Evolutionary conservation across 2,329 filamentous ascomycete species (phyloP), one percentile per base, ranked within the genome.

Genomic region (Neofusicoccum ribis): DNA sequence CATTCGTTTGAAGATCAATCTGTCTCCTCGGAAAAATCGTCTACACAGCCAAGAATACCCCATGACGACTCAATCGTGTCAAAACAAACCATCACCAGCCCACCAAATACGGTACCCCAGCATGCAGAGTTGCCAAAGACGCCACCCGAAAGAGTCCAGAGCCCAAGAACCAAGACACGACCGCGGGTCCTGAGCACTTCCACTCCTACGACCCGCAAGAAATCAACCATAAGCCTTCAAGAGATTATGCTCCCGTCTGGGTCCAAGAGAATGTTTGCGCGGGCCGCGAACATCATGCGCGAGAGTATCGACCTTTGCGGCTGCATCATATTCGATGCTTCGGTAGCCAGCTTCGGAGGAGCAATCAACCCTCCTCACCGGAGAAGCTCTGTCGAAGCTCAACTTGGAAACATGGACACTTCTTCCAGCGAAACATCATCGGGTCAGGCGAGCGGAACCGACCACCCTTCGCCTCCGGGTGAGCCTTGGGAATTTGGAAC

Each of bases 211-310:
- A 31, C 41, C 15, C 17, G 41, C 50, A 54, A 37, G 15, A 56
- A 17, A 27, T 37, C 37, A 5, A 54, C 41, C 5, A 17, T 31
- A 3, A 59, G 54, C 14, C 58, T 66, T 5, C 66, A 66, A 34
- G 62, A 68, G 3, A 52, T n/a, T 15, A 65, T 68, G 15, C 43
- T 69, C 3, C 61, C 67, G 11, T n/a, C 56, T 4, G 56, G 62
- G 2, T 44, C 64, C 2, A 68, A 63, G 39, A 23, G 71, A 4
- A 72, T 76, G 6, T 78, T 79, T 46, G 71, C 69, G 20, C 67
- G 76, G 34, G 77, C 77, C 8, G 74, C 75, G 3, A 76, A 73
- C 49, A 78, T 78, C 72, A 77, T 79, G n/a, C 71, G 76, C 0
- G 74, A 78, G 51, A 72, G 74, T 0, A 77, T 73, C 8, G 76